Evolutionary conservation across 305 asterid genomes (phyloP), one percentile per base, ranked within the genome.

Genomic region (Fraxinus baroniana): DNA sequence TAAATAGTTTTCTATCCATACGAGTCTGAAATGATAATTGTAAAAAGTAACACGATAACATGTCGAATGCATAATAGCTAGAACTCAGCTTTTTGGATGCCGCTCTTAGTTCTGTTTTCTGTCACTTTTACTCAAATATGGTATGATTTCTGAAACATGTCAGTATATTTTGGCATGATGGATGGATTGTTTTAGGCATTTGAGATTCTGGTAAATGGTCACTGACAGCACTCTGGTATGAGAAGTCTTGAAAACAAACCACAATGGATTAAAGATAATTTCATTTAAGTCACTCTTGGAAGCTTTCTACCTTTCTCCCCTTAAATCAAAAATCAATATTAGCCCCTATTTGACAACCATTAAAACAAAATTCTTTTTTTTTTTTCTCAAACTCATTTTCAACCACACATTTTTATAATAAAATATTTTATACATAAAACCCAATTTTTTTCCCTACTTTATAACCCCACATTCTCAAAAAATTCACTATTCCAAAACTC

Each of bases 151-250:
- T 44, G 1, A n/a, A 39, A 74, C 22, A 17, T 57, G 15, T 17
- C 74, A 77, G 33, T 36, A 39, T 78, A 70, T 41, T 77, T 74
- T 66, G 66, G 66, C 28, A 12, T 22, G 64, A 46, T 17, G 36
- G 76, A 15, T 32, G 24, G 79, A 28, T 9, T 75, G 73, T 80
- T 35, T 22, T 49, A 49, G 85, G 79, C 76, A 76, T 35, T 68
- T 81, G 32, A 62, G 60, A 3, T 57, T 60, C 18, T 35, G 49
- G n/a, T 66, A 79, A 72, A 62, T 46, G 84, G 78, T 82, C 22
- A 70, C 0, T 8, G 46, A 71, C 76, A 55, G 60, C 55, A 46
- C 80, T 41, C 15, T 20, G 35, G 74, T 75, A 66, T 62, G 46
- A 77, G 80, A 70, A 74, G 75, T 75, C 32, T 15, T 77, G 44